phyloP scores from a whole-genome alignment of 2,329 filamentous ascomycete species.

The Escovopsis sp. region DNA sequence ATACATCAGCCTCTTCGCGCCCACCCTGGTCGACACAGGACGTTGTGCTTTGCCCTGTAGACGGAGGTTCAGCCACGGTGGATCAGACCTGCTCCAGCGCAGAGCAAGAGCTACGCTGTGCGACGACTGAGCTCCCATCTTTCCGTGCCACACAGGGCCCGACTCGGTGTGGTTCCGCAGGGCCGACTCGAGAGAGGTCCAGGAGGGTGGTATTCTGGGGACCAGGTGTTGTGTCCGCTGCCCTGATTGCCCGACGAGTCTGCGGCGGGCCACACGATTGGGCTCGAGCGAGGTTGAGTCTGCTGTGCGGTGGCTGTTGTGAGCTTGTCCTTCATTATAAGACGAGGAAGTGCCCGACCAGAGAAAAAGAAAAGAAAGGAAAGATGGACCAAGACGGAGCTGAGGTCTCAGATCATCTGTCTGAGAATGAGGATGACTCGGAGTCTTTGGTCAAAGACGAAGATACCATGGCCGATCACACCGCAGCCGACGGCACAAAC shows the following conservation, averaged over 20 bases:
- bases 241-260: constrained; percentile 12
- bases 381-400: constrained; percentile 35
- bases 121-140: constrained; percentile 12
- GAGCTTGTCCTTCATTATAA: constrained; percentile 27
- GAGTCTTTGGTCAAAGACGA: constrained; percentile 29
- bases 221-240: constrained; percentile 18
- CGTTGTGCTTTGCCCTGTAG: neutral
- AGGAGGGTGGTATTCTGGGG: constrained; percentile 12
- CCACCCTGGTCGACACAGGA: neutral
- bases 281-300: constrained; percentile 1
- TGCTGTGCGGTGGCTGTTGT: constrained; percentile 11
- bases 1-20: neutral
- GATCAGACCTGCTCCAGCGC: constrained; percentile 7
- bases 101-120: constrained; percentile 18
- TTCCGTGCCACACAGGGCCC: constrained; percentile 17
- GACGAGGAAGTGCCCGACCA: constrained; percentile 37
- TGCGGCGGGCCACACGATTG: constrained; percentile 3
- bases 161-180: constrained; percentile 19
- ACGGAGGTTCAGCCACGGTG: constrained; percentile 4
- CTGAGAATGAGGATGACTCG: constrained; percentile 43
- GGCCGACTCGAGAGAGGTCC: constrained; percentile 13
- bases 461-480: constrained; percentile 36
- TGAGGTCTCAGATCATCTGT: constrained; percentile 43
- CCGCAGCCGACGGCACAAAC: constrained; percentile 29
- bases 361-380: too few relatives aligned